These are phyloP conservation scores for Rhizophora apiculata DNA, from an alignment of 345 rosid species.

Conservation along the genomic window DNA sequence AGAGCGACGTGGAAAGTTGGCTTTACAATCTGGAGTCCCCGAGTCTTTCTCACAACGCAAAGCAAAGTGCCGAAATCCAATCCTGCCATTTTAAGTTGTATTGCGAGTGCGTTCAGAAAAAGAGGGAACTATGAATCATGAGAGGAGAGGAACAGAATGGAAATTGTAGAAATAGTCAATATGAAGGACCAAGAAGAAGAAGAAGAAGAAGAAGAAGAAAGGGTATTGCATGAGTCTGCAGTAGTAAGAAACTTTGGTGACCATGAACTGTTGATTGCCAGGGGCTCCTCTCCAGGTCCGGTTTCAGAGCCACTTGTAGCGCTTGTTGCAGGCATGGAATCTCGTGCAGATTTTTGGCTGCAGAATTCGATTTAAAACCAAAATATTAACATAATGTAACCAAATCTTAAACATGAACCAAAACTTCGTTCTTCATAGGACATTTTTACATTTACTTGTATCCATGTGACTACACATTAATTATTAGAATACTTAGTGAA, in stretches of 20 bases:
- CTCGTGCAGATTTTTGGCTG: slow-evolving; percentile 63
- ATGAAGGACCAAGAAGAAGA: slow-evolving; percentile 17
- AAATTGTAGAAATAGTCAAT: slow-evolving; percentile 18
- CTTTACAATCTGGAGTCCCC: slow-evolving; percentile 16
- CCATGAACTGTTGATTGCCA: slow-evolving; percentile 35
- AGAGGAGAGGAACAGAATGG: slow-evolving; percentile 9
- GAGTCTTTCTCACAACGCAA: slow-evolving; percentile 5
- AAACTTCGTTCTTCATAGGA: too few species aligned
- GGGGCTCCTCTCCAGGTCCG: slow-evolving; percentile 31
- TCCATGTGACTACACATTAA: too few species aligned
- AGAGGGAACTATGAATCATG: slow-evolving; percentile 11
- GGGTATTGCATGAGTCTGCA: slow-evolving; percentile 33
- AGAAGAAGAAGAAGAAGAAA: slow-evolving; percentile 18
- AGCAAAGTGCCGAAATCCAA: slow-evolving; percentile 9
- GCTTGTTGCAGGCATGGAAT: slow-evolving; percentile 14
- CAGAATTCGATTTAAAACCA: not conserved
- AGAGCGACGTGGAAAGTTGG: slow-evolving; percentile 32
- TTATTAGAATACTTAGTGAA: too few species aligned
- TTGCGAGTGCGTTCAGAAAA: not conserved
- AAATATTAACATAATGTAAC: not conserved
- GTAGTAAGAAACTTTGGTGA: slow-evolving; percentile 35
- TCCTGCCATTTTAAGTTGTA: not conserved
- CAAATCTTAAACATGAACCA: not conserved
- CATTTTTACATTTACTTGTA: too few species aligned
- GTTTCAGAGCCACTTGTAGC: slow-evolving; percentile 18